Base-by-base conservation (phyloP, 345 rosid genomes). In the Geranium brycei region DNA sequence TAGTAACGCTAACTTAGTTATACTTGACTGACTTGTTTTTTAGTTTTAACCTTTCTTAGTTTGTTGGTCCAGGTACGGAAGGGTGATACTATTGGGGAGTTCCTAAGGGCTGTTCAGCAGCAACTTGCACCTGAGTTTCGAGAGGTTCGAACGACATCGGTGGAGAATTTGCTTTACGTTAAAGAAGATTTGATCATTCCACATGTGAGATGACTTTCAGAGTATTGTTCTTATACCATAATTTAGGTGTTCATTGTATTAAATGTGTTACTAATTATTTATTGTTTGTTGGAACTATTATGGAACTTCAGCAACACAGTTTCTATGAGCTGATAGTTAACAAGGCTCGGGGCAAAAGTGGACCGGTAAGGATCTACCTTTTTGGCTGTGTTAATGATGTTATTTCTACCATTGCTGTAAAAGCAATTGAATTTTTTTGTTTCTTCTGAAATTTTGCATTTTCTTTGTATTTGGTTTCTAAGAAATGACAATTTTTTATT, bases 341-440 rank as follows among this genome's bases (percentile, higher is more conserved):
- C 82, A 95, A 84, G 78, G 99, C 97, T 3, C 87, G 99, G 73
- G 99, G 99, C 60, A 95, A 95, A 85, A 95, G 97, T 85, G 99
- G 99, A 55, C 97, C 99, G 89, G 99, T 88, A 87, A 82, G 7
- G 56, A 57, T 60, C 73, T 58, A 31, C 57, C 28, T 55, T 32
- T 51, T 61, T 31, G 15, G 14, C 5, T 60, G 17, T 68, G 1
- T 12, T 31, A 15, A 19, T 58, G 57, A 59, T 59, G 7, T 12
- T 16, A 23, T 38, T 64, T 53, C 8, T 28, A 30, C 15, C 41
- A 35, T 4, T 35, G 59, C 60, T n/a, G 60, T 0, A 57, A 57
- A 19, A 59, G 17, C 32, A 56, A 6, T 5, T 38, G 47, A 23
- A 23, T 23, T 38, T 38, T 38, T 38, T 38, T 5, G 6, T 38